Base-by-base conservation (phyloP, 2,329 filamentous ascomycete species). In the Clathrospora elynae region DNA sequence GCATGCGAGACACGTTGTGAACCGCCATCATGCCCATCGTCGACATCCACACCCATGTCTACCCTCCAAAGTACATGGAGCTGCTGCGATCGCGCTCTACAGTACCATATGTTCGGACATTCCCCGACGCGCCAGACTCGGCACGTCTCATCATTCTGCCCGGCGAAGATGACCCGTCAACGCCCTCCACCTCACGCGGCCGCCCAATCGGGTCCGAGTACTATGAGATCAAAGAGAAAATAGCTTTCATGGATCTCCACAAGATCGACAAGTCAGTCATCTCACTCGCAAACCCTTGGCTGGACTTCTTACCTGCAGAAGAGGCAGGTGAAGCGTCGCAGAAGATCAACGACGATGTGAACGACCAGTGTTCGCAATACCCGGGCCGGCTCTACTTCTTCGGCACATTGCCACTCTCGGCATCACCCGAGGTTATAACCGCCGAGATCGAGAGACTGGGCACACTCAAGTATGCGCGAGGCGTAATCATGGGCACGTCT, bases 251-350 rank as follows among this genome's bases (percentile, higher is more conserved):
- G 91, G 79, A 90, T 67, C 81, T 78, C 11, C 91, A 96, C 72
- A 75, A 75, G 38, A 96, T 96, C 66, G 81, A 87, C 68, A 83
- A 86, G 52, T 93, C 88, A 1, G 87, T 96, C 35, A 83, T 96
- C 51, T 93, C 88, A 1, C 82, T 96, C 14, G 91, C 91, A 10
- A 96, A 96, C 64, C 91, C 91, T 0, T 96, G 91, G 91, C 79
- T 96, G 2, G 91, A 96, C 71, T 96, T 95, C 64, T 72, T 96
- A 0, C 70, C 75, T 0, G 66, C 81, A 0, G 67, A 74, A 3
- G 80, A 85, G 53, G 87, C 88, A 0, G 80, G 79, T 2, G 66
- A 71, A 19, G 83, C 85, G 34, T 89, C 89, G 1, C 63, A 73
- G 38, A 76, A 75, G 1, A 85, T 95, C 67, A 96, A 96, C 68